phyloP scores from a whole-genome alignment of 352 stramenopile species.

The Pythium pectinolyticum region DNA sequence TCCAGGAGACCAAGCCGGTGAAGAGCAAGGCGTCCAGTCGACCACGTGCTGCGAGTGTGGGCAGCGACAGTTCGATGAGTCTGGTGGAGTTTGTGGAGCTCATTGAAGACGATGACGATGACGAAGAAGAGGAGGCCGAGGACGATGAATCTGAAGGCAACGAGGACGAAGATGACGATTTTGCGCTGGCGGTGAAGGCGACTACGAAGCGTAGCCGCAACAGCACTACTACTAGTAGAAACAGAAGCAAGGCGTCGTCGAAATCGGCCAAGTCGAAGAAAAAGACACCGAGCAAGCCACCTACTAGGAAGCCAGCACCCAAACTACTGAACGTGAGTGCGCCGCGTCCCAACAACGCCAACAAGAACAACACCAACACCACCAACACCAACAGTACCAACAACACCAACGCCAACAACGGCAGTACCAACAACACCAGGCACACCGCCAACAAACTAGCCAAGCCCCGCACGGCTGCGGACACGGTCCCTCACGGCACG shows the following conservation, averaged over 20 bases:
- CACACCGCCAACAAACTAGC: background rate
- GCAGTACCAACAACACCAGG: background rate
- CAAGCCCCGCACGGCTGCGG: conserved; percentile 25
- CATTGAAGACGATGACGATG: conserved; percentile 30
- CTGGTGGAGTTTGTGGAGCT: conserved; percentile 30
- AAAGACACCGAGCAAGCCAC: background rate
- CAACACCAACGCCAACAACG: too few relatives aligned
- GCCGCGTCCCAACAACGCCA: background rate
- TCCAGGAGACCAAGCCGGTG: background rate
- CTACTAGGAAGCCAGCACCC: background rate
- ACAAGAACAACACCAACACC: background rate
- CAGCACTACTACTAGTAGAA: background rate
- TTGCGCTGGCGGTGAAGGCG: background rate
- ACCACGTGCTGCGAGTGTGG: conserved; percentile 6
- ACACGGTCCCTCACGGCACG: conserved; percentile 29
- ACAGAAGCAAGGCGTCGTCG: conserved; percentile 1
- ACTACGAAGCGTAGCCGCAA: conserved; percentile 7
- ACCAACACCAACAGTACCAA: conserved; percentile 1
- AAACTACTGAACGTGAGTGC: background rate
- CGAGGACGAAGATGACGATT: conserved; percentile 24
- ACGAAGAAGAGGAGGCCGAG: conserved; percentile 11
- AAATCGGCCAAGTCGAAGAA: too few relatives aligned
- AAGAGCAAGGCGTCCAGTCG: background rate
- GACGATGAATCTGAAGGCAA: background rate
- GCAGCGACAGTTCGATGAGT: conserved; percentile 23